Base-by-base conservation (phyloP, 1,139 yeast genomes). In the Sugiyamaella paludigena region DNA sequence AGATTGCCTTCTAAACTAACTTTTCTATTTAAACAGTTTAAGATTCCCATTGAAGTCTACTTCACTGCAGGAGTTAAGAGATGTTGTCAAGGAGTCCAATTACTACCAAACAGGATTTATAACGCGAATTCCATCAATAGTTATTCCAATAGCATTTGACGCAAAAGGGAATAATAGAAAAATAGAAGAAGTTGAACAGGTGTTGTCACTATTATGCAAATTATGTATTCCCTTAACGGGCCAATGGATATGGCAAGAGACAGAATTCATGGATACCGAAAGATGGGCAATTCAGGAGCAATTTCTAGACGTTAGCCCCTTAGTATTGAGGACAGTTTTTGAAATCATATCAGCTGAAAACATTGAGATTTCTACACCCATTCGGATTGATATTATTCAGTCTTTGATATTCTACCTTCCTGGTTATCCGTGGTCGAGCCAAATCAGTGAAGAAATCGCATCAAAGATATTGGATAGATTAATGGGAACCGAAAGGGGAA, bases 221-320 rank as follows among this genome's bases (percentile, higher is more conserved):
- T 41, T 50, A 8, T 32, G 36, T 6, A 19, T 24, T n/a, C 58
- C 61, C 8, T 34, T 54, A n/a, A 33, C 31, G 2, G 59, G 60
- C 11, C 54, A 52, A 28, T 59, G 60, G 59, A 48, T 53, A 10
- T 59, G 61, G 61, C 48, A 43, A 39, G 46, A 54, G 24, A 52
- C 47, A 15, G 59, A 53, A 27, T 32, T 47, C 19, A 38, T 58
- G 11, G 51, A 54, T 13, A 8, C 30, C 11, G 34, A 37, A 7
- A 27, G 45, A 31, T 51, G 45, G 47, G 31, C 24, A 34, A 24
- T 12, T 10, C 55, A 53, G 44, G 15, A 42, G 36, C 12, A 13
- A 2, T 43, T 43, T 15, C 7, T 19, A 6, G 7, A 34, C 8
- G 13, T n/a, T 5, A 40, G 19, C 7, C 35, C 40, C 9, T 26